Conservation (phyloP, 2,329 filamentous ascomycete genomes). For the Beauveria australis region DNA sequence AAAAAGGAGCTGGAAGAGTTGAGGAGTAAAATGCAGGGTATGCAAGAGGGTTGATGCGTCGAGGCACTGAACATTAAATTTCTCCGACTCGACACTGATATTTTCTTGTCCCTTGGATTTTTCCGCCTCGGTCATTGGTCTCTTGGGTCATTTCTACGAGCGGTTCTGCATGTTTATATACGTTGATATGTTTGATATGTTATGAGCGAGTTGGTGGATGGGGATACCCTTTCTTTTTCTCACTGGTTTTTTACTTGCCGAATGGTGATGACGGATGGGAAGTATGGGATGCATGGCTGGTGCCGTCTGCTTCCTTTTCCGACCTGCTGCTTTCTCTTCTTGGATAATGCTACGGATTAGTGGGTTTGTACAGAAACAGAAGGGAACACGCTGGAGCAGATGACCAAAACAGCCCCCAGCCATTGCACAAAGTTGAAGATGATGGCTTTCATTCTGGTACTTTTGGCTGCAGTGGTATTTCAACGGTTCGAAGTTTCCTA, state of each 20-base stretch:
- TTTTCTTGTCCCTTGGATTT: not conserved
- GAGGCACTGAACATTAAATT: not conserved
- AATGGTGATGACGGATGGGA: not conserved
- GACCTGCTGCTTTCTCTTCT: too few relatives aligned
- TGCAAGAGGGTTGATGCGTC: conserved; percentile 11
- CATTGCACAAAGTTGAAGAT: too few relatives aligned
- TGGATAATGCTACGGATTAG: too few relatives aligned
- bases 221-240: conserved; percentile 5
- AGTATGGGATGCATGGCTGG: not conserved
- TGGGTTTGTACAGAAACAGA: too few relatives aligned
- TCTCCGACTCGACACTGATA: not conserved
- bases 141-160: not conserved
- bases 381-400: too few relatives aligned
- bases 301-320: too few relatives aligned
- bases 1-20: conserved; percentile 48
- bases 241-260: not conserved
- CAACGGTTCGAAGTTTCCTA: too few relatives aligned
- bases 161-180: conserved; percentile 1
- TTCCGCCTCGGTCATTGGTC: not conserved
- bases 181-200: not conserved
- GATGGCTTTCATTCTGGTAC: too few relatives aligned
- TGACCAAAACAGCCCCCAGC: too few relatives aligned
- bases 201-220: conserved; percentile 4
- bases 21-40: conserved; percentile 23
- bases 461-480: too few relatives aligned